Evolutionary conservation across 768 basidiomycete genomes (phyloP).

Genomic region (Holtermanniella nyarrowii): DNA sequence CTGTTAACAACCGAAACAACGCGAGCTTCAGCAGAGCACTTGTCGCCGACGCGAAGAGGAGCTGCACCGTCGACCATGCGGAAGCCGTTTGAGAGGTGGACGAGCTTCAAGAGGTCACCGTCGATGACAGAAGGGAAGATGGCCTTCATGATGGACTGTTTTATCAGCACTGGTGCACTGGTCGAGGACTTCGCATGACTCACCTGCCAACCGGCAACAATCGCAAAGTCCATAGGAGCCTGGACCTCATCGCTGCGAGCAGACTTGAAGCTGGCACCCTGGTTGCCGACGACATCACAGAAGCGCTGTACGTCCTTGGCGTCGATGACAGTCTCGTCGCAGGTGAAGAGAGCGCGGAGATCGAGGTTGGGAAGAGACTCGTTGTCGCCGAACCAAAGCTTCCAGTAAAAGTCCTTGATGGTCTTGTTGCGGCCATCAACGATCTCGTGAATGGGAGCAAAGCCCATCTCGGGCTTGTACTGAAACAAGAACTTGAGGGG

Average conservation of each 20-base stretch:
- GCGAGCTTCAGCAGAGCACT: constrained; percentile 77
- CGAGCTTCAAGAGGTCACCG: constrained; percentile 88
- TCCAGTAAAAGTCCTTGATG: constrained; percentile 98
- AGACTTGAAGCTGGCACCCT: constrained; percentile 79
- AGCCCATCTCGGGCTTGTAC: constrained; percentile 81
- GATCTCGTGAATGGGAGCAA: constrained; percentile 85
- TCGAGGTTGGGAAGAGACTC: constrained; percentile 65
- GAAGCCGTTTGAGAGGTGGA: constrained; percentile 97
- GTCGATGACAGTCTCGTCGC: constrained; percentile 74
- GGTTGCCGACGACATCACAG: constrained; percentile 77
- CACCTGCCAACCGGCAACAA: constrained; percentile 97
- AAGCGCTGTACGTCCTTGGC: constrained; percentile 72
- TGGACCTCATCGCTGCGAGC: constrained; percentile 57
- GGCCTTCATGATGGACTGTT: constrained; percentile 93
- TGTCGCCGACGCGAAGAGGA: constrained; percentile 71
- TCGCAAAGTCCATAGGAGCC: constrained; percentile 98
- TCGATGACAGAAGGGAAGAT: constrained; percentile 89
- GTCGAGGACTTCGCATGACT: constrained; percentile 29
- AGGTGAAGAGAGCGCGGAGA: constrained; percentile 69
- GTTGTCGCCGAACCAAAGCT: constrained; percentile 89
- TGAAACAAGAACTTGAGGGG: constrained; percentile 71
- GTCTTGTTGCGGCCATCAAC: constrained; percentile 68
- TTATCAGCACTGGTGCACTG: constrained; percentile 3
- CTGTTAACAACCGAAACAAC: constrained; percentile 83
- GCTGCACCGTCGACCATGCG: constrained; percentile 67